Conservation (phyloP, 169 alveolate species). For the Theileria sp. region DNA sequence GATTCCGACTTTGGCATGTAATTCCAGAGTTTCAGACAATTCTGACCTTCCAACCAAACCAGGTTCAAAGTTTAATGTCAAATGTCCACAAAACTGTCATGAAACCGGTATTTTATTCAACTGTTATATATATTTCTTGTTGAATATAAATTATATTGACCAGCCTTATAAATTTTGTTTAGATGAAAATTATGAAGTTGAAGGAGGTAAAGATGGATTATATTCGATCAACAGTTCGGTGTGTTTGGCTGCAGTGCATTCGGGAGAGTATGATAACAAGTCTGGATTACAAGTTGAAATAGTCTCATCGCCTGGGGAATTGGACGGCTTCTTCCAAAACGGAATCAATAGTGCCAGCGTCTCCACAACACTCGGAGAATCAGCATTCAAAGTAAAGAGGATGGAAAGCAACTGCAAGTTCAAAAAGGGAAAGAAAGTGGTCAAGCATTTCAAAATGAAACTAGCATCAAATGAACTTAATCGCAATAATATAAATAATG, state of each 20-base stretch:
- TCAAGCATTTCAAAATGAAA: background rate
- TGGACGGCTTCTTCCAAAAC: constrained; percentile 77
- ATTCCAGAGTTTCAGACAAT: constrained; percentile 71
- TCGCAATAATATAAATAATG: background rate
- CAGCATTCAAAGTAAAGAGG: constrained; percentile 68
- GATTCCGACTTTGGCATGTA: constrained; percentile 69
- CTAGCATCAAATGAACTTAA: background rate
- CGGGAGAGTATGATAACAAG: constrained; percentile 75
- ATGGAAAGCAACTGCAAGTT: constrained; percentile 68
- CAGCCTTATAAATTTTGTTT: background rate
- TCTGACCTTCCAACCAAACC: constrained; percentile 76
- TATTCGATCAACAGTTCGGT: constrained; percentile 81
- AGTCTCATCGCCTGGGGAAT: constrained; percentile 72
- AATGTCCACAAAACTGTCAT: constrained; percentile 84
- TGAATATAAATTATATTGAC: constrained; percentile 6
- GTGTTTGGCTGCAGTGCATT: constrained; percentile 84
- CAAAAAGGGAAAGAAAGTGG: constrained; percentile 21
- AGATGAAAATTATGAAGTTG: constrained; percentile 47
- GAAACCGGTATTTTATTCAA: constrained; percentile 66
- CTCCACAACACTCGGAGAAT: constrained; percentile 61
- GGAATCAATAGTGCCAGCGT: constrained; percentile 77
- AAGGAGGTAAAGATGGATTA: constrained; percentile 82
- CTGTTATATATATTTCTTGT: background rate
- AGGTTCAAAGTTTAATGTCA: constrained; percentile 73
- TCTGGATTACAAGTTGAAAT: constrained; percentile 64